Evolutionary conservation across 805 yeast genomes (phyloP), one percentile per base, ranked within the genome.

Genomic region (Candida arabinofermentans): DNA sequence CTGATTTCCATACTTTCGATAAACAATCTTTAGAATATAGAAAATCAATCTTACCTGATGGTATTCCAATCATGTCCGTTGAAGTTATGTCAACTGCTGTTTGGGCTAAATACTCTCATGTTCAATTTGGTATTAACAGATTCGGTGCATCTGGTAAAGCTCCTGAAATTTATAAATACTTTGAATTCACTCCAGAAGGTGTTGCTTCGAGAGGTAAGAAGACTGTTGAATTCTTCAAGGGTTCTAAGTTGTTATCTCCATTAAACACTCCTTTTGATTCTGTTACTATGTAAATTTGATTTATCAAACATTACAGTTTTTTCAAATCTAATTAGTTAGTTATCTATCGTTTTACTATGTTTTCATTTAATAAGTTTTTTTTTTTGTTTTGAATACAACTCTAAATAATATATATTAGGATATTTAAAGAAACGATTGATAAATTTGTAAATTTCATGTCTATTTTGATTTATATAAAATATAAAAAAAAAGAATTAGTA

Each of bases 121-220:
- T 86, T 75, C 95, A 89, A 69, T 87, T 91, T 60, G 96, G 97
- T 71, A 75, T 93, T 62, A 81, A 88, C 79, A 81, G 87, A 73
- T 93, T 93, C 65, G 99, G 99, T 78, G 93, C 90, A 48, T 89
- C 97, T 47, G 99, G 96, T 66, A 85, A 86, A 66, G 93, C 83
- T 62, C 68, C 70, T 44, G 87, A 85, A 50, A 77, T 91, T 48
- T 93, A 81, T 83, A 79, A 86, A 69, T 71, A 61, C 73, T 86
- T 91, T 57, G 96, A 78, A 54, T 93, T 93, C 76, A 89, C 95
- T 42, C 83, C 91, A 49, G 96, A 87, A 66, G 96, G 96, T 54
- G 74, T 93, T 66, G 91, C 95, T 58, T 72, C 78, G 59, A 87
- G 90, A 70, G 97, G 89, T 52, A 69, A 72, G 54, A 81, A 83